Evolutionary conservation across 2,329 filamentous ascomycete genomes (phyloP).

Genomic region (Aspergillus oerlinghausenensis): DNA sequence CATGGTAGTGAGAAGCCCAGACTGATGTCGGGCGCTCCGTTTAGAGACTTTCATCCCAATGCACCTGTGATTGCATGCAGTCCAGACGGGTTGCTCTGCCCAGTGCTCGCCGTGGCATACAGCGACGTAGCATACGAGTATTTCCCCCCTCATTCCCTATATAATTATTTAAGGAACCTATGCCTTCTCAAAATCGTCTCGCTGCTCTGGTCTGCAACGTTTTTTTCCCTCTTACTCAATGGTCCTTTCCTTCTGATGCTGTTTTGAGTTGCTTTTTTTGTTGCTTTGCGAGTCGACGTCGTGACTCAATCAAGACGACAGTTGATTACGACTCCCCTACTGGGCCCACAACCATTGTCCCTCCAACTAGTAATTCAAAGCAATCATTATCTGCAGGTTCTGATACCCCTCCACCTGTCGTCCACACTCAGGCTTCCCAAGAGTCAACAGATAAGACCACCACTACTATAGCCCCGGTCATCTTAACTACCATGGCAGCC

Average conservation of each 20-base stretch:
- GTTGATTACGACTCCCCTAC: constrained; percentile 5
- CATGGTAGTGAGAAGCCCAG: not conserved
- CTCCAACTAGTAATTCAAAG: constrained; percentile 4
- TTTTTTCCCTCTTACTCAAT: not conserved
- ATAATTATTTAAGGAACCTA: constrained; percentile 1
- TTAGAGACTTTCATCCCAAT: not conserved
- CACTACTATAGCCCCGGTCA: not conserved
- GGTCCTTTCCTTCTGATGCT: constrained; percentile 4
- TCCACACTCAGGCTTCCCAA: not conserved
- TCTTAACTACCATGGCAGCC: constrained; percentile 1
- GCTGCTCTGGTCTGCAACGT: not conserved
- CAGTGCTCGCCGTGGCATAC: not conserved
- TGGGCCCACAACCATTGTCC: constrained; percentile 1
- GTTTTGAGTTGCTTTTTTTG: constrained; percentile 7
- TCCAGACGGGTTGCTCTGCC: not conserved
- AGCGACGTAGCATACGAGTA: not conserved
- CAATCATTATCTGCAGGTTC: constrained; percentile 4
- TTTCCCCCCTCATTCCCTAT: not conserved
- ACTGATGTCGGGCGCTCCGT: not conserved
- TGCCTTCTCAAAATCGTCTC: not conserved
- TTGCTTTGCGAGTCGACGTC: constrained; percentile 6
- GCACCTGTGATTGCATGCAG: not conserved
- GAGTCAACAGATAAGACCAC: not conserved
- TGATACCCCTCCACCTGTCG: not conserved
- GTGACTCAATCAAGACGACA: constrained; percentile 2